Evolutionary conservation across 805 yeast species (phyloP).

Genomic region (Isabelozyma rhagii): DNA sequence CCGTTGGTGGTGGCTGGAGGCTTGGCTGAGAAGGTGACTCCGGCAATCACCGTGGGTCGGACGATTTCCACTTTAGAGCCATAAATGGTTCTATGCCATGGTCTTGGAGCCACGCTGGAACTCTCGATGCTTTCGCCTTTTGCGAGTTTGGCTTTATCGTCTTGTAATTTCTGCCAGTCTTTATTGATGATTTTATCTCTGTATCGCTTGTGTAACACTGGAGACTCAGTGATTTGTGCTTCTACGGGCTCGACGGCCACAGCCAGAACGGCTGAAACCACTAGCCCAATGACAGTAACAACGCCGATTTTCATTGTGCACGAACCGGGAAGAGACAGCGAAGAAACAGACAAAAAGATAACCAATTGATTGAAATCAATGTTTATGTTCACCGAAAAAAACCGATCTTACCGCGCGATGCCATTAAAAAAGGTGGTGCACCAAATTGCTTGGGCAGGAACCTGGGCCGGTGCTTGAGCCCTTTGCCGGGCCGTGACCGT

Average conservation of each 20-base stretch:
- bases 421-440: no score
- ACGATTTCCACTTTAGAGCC: conserved; percentile 55
- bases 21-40: conserved; percentile 61
- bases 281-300: background rate
- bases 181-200: conserved; percentile 28
- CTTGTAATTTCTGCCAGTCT: conserved; percentile 23
- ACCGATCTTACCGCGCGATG: no score
- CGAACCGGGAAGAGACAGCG: background rate
- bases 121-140: conserved; percentile 7
- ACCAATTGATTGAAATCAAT: background rate
- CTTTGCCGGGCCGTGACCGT: no score
- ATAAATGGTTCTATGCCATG: conserved; percentile 76
- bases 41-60: conserved; percentile 60
- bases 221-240: conserved; percentile 7
- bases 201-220: conserved; percentile 21
- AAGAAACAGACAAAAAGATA: background rate
- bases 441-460: no score
- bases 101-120: conserved; percentile 33
- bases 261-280: background rate
- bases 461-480: no score
- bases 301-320: conserved; percentile 1
- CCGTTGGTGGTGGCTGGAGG: conserved; percentile 71
- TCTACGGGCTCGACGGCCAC: background rate
- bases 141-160: conserved; percentile 10
- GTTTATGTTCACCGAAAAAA: no score